Percentiles rank a stretch among this genome's conserved stretches.
Evolutionary conservation across 352 stramenopile species (phyloP).

Genomic region (Pythium vanterpoolii): DNA sequence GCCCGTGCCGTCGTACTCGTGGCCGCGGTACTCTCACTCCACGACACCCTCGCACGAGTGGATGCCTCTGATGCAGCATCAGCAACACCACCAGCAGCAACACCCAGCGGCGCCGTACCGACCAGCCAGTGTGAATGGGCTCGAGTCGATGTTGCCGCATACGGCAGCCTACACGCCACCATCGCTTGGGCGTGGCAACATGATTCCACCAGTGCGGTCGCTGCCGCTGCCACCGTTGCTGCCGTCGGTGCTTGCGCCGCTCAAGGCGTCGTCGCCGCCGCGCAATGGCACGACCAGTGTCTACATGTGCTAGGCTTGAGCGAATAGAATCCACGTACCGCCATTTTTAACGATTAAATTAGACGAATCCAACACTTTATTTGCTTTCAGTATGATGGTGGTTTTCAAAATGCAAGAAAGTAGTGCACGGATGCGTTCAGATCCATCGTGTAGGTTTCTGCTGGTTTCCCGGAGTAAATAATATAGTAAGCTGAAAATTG

Average conservation of each 20-base stretch:
- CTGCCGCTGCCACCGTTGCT: conserved; percentile 16
- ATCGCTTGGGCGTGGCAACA: background rate
- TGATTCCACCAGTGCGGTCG: conserved; percentile 20
- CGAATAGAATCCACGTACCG: background rate
- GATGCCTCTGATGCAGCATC: conserved; percentile 1
- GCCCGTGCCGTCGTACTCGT: conserved; percentile 6
- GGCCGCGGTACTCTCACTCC: conserved; percentile 11
- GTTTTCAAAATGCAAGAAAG: too few species aligned
- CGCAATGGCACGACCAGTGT: conserved; percentile 1
- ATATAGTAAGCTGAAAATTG: too few species aligned
- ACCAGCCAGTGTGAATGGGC: conserved; percentile 3
- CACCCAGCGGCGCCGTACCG: background rate
- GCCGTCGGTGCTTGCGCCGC: conserved; percentile 7
- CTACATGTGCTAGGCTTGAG: conserved; percentile 7
- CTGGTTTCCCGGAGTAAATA: too few species aligned
- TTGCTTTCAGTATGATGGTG: conserved; percentile 2
- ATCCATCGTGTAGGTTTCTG: too few species aligned
- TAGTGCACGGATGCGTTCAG: too few species aligned
- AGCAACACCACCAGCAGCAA: background rate
- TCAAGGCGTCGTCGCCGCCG: conserved; percentile 2
- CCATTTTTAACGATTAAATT: background rate
- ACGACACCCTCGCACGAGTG: background rate
- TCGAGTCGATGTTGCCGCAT: conserved; percentile 6
- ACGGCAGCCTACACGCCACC: background rate
- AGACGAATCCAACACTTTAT: too few species aligned